These are phyloP conservation scores for Eragrostis nindensis DNA, from an alignment of 176 grass and related monocot genomes.

Conservation along the genomic window DNA sequence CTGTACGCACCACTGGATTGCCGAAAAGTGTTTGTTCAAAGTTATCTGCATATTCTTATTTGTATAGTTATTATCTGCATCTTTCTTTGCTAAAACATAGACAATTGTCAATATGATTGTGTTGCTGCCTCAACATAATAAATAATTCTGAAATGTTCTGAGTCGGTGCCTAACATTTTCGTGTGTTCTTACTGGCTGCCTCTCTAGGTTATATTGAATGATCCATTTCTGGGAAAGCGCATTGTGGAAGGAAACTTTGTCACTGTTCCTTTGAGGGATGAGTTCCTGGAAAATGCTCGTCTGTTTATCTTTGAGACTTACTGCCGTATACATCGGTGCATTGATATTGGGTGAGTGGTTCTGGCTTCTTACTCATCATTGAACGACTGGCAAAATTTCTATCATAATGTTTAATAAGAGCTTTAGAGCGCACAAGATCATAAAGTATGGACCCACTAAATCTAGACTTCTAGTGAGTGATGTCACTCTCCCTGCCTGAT, in stretches of 20 bases:
- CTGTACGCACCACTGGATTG: background rate
- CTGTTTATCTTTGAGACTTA: constrained; percentile 93
- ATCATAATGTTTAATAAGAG: background rate
- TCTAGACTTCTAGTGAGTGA: background rate
- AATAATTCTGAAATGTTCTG: background rate
- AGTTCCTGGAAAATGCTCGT: constrained; percentile 93
- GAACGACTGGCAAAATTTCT: background rate
- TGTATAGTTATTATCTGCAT: background rate
- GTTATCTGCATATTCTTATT: background rate
- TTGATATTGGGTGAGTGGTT: constrained; percentile 68
- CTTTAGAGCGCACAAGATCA: background rate
- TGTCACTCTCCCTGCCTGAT: background rate
- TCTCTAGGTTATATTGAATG: constrained; percentile 89
- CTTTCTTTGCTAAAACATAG: background rate
- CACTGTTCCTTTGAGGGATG: constrained; percentile 79
- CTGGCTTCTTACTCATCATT: background rate
- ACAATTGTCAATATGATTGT: background rate
- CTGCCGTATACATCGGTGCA: constrained; percentile 87
- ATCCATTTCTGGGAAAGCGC: constrained; percentile 90
- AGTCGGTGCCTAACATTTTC: background rate
- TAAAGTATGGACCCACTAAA: background rate
- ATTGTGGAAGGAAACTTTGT: constrained; percentile 63
- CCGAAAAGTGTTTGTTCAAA: background rate
- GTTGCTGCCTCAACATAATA: background rate
- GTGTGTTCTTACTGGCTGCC: background rate